A percentile compares a stretch with the other conserved stretches of the same genome.
Evolutionary conservation across 2,329 filamentous ascomycete genomes (phyloP).

Genomic region (Colletotrichum horii): DNA sequence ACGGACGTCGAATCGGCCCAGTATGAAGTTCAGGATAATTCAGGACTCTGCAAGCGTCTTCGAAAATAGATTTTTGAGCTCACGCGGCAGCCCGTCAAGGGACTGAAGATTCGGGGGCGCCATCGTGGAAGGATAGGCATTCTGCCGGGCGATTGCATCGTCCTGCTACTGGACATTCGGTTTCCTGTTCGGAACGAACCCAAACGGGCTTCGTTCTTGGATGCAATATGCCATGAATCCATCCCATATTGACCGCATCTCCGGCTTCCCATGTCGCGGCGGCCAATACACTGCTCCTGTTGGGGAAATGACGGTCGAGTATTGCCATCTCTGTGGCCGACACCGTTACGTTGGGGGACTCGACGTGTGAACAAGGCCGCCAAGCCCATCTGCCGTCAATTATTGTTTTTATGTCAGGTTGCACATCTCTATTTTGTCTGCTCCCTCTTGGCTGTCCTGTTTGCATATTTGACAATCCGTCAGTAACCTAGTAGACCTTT

Average conservation of each 20-base stretch:
- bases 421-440: neutral
- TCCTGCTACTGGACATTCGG: neutral
- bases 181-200: neutral
- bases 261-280: neutral
- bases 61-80: slow-evolving; percentile 11
- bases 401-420: neutral
- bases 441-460: neutral
- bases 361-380: neutral
- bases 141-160: neutral
- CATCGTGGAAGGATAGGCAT: neutral
- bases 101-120: neutral
- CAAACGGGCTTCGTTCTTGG: neutral
- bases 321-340: neutral
- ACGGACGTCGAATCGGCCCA: slow-evolving; percentile 1
- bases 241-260: slow-evolving; percentile 4
- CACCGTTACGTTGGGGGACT: neutral
- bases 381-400: neutral
- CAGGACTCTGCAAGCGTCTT: slow-evolving; percentile 10
- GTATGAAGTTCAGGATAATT: slow-evolving; percentile 18
- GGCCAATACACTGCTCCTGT: neutral
- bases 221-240: neutral
- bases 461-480: neutral
- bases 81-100: neutral
- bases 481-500: neutral
- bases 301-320: neutral